Conservation (phyloP, 2,329 filamentous ascomycete genomes). For the Fusarium dlaminii region DNA sequence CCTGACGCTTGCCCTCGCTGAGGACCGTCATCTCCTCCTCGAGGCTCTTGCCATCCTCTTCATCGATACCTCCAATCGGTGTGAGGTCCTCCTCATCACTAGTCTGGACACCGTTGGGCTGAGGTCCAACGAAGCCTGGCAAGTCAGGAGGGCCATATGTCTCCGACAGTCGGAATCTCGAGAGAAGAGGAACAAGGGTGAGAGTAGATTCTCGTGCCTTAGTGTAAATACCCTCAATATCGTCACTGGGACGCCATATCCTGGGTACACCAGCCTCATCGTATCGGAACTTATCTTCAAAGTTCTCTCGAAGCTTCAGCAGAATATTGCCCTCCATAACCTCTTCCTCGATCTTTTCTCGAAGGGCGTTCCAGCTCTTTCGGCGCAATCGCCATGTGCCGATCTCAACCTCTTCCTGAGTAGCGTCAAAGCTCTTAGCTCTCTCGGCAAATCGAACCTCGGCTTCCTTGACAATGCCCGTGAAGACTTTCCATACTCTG, state of each 20-base stretch:
- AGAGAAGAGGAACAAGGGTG: slow-evolving; percentile 86
- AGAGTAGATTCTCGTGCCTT: slow-evolving; percentile 92
- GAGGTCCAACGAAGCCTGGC: slow-evolving; percentile 81
- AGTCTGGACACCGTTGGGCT: slow-evolving; percentile 76
- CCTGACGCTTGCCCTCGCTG: slow-evolving; percentile 87
- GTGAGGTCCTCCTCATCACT: slow-evolving; percentile 90
- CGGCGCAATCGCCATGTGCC: slow-evolving; percentile 91
- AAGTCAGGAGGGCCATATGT: slow-evolving; percentile 84
- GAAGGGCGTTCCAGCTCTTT: slow-evolving; percentile 93
- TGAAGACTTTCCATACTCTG: slow-evolving; percentile 89
- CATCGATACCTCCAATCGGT: slow-evolving; percentile 92
- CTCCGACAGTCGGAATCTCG: slow-evolving; percentile 80
- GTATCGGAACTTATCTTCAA: slow-evolving; percentile 99
- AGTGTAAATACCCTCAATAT: slow-evolving; percentile 96
- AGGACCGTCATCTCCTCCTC: slow-evolving; percentile 98
- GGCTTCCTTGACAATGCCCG: slow-evolving; percentile 82
- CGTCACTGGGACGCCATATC: slow-evolving; percentile 96
- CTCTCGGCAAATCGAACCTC: slow-evolving; percentile 86
- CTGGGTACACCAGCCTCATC: slow-evolving; percentile 93
- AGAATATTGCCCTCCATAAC: slow-evolving; percentile 97
- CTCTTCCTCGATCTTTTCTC: slow-evolving; percentile 93
- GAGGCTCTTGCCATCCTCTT: slow-evolving; percentile 91
- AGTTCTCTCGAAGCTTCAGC: slow-evolving; percentile 95
- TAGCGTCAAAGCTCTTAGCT: slow-evolving; percentile 93
- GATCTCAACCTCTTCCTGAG: slow-evolving; percentile 87